Evolutionary conservation across 2,329 filamentous ascomycete species (phyloP).

Genomic region (Pyrenophora teres): DNA sequence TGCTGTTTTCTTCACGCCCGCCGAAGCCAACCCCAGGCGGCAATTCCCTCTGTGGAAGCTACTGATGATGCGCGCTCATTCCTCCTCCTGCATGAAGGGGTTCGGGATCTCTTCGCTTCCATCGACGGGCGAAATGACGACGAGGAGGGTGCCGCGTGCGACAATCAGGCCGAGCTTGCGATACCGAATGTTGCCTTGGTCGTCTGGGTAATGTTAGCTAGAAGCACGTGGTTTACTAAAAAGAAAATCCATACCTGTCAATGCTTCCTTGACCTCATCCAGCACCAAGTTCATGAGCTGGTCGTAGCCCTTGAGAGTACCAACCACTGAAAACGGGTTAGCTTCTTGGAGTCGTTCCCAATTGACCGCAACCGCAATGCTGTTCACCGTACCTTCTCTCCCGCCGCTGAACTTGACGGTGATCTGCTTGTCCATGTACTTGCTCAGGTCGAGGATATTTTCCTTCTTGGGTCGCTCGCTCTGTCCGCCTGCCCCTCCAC

Average conservation of each 20-base stretch:
- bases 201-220: constrained; percentile 64
- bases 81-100: constrained; percentile 77
- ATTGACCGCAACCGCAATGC: background rate
- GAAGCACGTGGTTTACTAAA: background rate
- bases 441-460: constrained; percentile 92
- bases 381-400: constrained; percentile 68
- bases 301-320: constrained; percentile 92
- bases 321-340: constrained; percentile 66
- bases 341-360: constrained; percentile 3
- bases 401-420: constrained; percentile 97
- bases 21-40: background rate
- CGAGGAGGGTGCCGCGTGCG: constrained; percentile 87
- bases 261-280: constrained; percentile 88
- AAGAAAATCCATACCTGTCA: constrained; percentile 70
- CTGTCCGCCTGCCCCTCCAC: constrained; percentile 33
- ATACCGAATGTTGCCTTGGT: constrained; percentile 85
- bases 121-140: constrained; percentile 89
- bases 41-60: background rate
- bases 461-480: constrained; percentile 90
- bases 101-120: constrained; percentile 96
- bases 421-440: constrained; percentile 97
- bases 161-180: constrained; percentile 83
- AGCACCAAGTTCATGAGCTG: constrained; percentile 97
- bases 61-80: constrained; percentile 18
- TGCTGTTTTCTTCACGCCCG: background rate